A percentile compares a stretch with the other conserved stretches of the same genome.
Evolutionary conservation across 345 rosid genomes (phyloP).

Genomic region (Hibiscus syriacus): DNA sequence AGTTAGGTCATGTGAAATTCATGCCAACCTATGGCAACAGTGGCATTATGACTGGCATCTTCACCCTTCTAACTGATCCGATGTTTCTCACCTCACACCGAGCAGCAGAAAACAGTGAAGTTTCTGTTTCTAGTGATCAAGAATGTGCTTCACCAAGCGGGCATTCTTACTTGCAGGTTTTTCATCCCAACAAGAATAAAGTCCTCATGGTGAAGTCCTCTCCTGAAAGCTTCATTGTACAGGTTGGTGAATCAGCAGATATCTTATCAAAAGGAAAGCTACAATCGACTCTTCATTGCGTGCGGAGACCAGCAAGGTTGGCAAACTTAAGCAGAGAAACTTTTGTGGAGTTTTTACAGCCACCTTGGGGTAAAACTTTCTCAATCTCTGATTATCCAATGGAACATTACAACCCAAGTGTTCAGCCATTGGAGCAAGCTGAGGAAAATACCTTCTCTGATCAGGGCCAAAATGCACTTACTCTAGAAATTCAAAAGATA

Average conservation of each 20-base stretch:
- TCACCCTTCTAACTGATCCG: conserved; percentile 79
- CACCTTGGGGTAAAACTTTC: conserved; percentile 72
- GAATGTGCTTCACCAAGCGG: conserved; percentile 38
- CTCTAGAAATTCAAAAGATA: conserved; percentile 29
- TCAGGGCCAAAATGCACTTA: conserved; percentile 19
- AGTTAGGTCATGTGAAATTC: conserved; percentile 15
- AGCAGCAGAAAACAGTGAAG: conserved; percentile 6
- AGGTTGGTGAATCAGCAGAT: conserved; percentile 85
- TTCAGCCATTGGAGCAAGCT: conserved; percentile 14
- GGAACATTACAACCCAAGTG: conserved; percentile 18
- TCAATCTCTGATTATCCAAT: conserved; percentile 32
- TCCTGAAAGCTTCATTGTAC: conserved; percentile 67
- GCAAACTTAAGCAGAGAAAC: conserved; percentile 70
- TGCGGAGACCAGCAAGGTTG: conserved; percentile 44
- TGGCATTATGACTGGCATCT: conserved; percentile 92
- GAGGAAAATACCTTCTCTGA: conserved; percentile 13
- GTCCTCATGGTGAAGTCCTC: conserved; percentile 61
- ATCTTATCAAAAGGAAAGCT: conserved; percentile 70
- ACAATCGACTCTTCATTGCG: conserved; percentile 71
- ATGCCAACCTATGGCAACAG: conserved; percentile 65
- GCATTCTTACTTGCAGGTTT: conserved; percentile 48
- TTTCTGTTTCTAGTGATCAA: conserved; percentile 10
- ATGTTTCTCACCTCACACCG: conserved; percentile 47
- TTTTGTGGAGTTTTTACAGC: conserved; percentile 74
- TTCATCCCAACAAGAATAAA: conserved; percentile 46